Evolutionary conservation across 2,329 filamentous ascomycete genomes (phyloP), one percentile per base, ranked within the genome.

Genomic region (Neofusicoccum umdonicola): DNA sequence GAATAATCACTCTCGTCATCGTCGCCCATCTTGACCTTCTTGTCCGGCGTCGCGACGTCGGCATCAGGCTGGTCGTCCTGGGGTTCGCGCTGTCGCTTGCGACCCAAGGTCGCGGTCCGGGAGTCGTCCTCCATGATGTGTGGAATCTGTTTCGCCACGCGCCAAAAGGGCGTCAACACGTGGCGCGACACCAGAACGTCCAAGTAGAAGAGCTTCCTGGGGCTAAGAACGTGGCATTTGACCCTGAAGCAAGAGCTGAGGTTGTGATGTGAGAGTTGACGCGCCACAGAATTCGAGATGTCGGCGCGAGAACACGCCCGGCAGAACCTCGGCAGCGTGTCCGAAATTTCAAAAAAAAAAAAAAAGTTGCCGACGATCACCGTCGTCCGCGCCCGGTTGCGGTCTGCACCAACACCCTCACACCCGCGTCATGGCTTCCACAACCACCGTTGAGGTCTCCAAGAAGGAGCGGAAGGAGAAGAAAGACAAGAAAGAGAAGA

Each of bases 91-190:
- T 63, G 48, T 17, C 79, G 79, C 70, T 77, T 78, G 42, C 71
- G 68, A 15, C 80, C 79, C 27, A 83, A 73, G 2, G 76, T 73
- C 51, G 79, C 79, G 42, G 80, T 83, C 54, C 82, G 76, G 17
- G 82, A 84, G 68, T 84, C 77, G 62, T 68, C 68, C 42, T 54
- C 51, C 61, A 63, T 63, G 31, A 4, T 39, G 39, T 48, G 19
- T 11, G 8, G 31, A 6, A 35, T 13, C 37, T 17, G 15, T 27
- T 19, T 56, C 48, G 31, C 60, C 45, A 62, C 45, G 60, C 48
- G 60, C 41, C 34, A 42, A 51, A 41, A 13, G 19, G n/a, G 19
- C 11, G 6, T 31, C 48, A 19, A 41, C 45, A 19, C 48, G 56
- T 39, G 58, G 47, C 31, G 37, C 44, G 22, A 37, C 31, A 19